Evolutionary conservation across 805 yeast species (phyloP).

Genomic region (Pichia occidentalis): DNA sequence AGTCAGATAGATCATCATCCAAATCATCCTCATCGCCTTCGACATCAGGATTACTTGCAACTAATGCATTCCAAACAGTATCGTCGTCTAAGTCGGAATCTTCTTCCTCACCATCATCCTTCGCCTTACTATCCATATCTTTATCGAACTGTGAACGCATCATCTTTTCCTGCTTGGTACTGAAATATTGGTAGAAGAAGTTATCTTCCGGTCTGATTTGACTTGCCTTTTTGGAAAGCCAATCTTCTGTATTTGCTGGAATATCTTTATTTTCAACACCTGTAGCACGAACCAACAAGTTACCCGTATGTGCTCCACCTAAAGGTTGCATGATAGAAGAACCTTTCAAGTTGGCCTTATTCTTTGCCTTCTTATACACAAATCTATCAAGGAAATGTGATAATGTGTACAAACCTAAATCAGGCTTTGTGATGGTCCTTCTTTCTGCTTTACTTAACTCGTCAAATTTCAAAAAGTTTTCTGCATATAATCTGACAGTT

Average conservation of each 20-base stretch:
- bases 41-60: constrained; percentile 50
- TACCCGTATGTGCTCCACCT: constrained; percentile 74
- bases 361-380: constrained; percentile 88
- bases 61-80: constrained; percentile 52
- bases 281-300: constrained; percentile 62
- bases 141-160: constrained; percentile 34
- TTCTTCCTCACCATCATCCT: constrained; percentile 32
- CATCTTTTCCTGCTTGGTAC: constrained; percentile 45
- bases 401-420: constrained; percentile 79
- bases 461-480: constrained; percentile 47
- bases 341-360: constrained; percentile 68
- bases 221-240: constrained; percentile 59
- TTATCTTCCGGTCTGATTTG: constrained; percentile 80
- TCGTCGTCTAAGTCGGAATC: constrained; percentile 49
- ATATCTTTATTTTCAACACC: constrained; percentile 27
- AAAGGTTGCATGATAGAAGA: constrained; percentile 96
- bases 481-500: constrained; percentile 76
- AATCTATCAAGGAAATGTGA: constrained; percentile 91
- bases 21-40: constrained; percentile 38
- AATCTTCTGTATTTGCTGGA: constrained; percentile 81
- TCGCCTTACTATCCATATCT: constrained; percentile 41
- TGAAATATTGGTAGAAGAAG: constrained; percentile 83
- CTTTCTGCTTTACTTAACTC: constrained; percentile 18
- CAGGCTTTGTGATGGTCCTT: constrained; percentile 58
- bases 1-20: constrained; percentile 33